Evolutionary conservation across 1,139 yeast species (phyloP), one percentile per base, ranked within the genome.

Genomic region (Yamadazyma spencermartinsiae): DNA sequence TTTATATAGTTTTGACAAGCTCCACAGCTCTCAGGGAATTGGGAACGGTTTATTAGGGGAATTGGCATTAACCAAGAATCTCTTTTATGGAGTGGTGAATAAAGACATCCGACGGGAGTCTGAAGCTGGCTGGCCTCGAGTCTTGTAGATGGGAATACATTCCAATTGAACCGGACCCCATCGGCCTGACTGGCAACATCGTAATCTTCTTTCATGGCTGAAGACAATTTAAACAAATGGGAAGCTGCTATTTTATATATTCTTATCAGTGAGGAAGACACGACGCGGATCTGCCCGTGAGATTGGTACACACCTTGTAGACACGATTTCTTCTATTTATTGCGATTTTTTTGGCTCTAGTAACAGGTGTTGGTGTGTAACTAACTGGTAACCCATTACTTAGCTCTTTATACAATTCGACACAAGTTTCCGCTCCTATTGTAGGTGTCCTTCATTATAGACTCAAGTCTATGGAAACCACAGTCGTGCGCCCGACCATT

Each of bases 141-240:
- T 26, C 71, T 52, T 0, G 74, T 69, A 16, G 63, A 56, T 0
- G 76, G 74, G 46, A 79, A 71, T 2, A 74, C 63, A 51, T 78
- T 74, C 83, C 82, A 79, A 49, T 78, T 78, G 65, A 78, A 78
- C 13, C 32, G 15, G 11, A 49, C 35, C 3, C 51, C 51, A 24
- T 45, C 48, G 1, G 37, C 39, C 12, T 32, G 13, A 9, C 26
- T 9, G 9, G 41, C 15, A 4, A 32, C 23, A 9, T 39, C 24
- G 31, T 46, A 38, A 21, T 39, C 46, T 31, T 44, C 35, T 27
- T 41, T 43, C 46, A 43, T 42, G 8, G 15, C 3, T 14, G 26
- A 23, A 11, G 21, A 19, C 6, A 19, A 9, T 19, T 19, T 19
- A 9, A 19, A 19, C 8, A 9, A 19, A 9, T 7, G 8, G 21